These are phyloP conservation scores for Crucihimalaya himalaica DNA, from an alignment of 345 rosid species.

Conservation along the genomic window DNA sequence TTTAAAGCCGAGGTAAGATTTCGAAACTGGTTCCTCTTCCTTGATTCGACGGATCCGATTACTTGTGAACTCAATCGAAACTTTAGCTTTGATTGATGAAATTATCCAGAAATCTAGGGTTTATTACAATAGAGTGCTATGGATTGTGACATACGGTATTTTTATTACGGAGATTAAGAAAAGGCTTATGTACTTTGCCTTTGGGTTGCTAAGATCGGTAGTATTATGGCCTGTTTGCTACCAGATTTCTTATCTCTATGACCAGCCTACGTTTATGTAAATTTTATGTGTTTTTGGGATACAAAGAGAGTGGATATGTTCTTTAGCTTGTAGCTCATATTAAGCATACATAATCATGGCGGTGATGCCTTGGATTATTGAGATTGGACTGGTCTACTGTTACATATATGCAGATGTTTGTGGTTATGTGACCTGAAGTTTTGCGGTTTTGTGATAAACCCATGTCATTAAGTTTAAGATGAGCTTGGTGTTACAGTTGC, in stretches of 20 bases:
- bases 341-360: not conserved
- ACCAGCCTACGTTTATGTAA: not conserved
- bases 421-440: not conserved
- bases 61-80: constrained; percentile 3
- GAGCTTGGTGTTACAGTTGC: constrained; percentile 15
- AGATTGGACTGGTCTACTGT: not conserved
- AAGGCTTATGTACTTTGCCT: not conserved
- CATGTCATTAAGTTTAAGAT: not conserved
- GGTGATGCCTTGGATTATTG: not conserved
- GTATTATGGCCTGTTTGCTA: not conserved
- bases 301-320: not conserved
- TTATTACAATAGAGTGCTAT: not conserved
- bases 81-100: constrained; percentile 10
- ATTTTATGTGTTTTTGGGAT: not conserved
- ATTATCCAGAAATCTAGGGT: constrained; percentile 27
- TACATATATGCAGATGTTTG: not conserved
- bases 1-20: constrained; percentile 75
- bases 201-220: not conserved
- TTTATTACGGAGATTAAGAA: not conserved
- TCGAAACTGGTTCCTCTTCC: not conserved
- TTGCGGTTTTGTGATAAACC: not conserved
- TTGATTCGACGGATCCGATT: constrained; percentile 9
- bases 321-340: constrained; percentile 14
- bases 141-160: not conserved
- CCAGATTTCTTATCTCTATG: not conserved